Conservation (phyloP, 805 yeast genomes). For the Candida yuanshanica region DNA sequence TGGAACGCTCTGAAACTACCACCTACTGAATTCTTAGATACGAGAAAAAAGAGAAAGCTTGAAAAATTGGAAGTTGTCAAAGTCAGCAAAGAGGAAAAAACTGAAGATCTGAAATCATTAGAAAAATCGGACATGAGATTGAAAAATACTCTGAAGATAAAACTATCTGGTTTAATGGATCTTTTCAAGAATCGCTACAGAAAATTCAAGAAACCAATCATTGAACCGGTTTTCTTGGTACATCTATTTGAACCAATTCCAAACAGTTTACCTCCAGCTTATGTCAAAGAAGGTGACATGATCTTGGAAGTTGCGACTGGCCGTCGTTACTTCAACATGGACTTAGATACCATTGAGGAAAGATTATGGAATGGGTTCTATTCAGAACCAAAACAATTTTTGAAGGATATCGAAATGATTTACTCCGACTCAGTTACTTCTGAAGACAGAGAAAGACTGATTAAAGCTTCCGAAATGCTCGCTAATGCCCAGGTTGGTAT, state of each 20-base stretch:
- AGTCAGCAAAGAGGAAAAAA: constrained; percentile 29
- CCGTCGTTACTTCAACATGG: constrained; percentile 75
- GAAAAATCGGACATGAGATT: constrained; percentile 69
- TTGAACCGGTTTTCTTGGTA: constrained; percentile 68
- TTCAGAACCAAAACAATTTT: constrained; percentile 85
- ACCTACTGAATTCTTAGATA: constrained; percentile 70
- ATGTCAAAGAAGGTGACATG: constrained; percentile 60
- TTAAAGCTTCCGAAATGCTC: constrained; percentile 86
- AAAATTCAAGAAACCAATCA: constrained; percentile 82
- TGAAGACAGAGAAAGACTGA: constrained; percentile 79
- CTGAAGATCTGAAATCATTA: constrained; percentile 34
- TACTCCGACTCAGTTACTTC: constrained; percentile 66
- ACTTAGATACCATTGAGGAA: constrained; percentile 88
- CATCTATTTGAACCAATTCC: constrained; percentile 69
- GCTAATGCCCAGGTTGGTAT: constrained; percentile 95
- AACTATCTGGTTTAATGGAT: constrained; percentile 85
- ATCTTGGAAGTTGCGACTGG: constrained; percentile 78
- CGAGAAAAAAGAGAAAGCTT: constrained; percentile 30
- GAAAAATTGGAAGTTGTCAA: constrained; percentile 36
- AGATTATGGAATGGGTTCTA: constrained; percentile 96
- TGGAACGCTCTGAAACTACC: constrained; percentile 52
- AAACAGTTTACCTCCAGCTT: constrained; percentile 32
- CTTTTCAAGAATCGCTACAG: constrained; percentile 81
- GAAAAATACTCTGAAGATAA: constrained; percentile 80
- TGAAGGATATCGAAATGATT: constrained; percentile 80